phyloP scores from a whole-genome alignment of 495 filamentous ascomycete genomes.

The Thermothielavioides terrestris region DNA sequence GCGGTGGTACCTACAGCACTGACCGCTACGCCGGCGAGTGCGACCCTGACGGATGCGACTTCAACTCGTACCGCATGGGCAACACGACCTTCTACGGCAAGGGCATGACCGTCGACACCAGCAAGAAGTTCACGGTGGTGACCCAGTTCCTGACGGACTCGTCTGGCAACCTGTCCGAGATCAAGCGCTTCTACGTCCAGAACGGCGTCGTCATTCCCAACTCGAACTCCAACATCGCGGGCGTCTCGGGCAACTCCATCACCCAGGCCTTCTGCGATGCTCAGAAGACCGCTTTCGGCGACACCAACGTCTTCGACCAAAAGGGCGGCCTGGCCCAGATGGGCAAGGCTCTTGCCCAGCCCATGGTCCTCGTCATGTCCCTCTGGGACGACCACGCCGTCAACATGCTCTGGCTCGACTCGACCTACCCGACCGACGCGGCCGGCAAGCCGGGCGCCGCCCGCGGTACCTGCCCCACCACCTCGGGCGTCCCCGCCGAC shows the following conservation, averaged over 20 bases:
- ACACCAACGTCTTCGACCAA: conserved; percentile 47
- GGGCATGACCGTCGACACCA: conserved; percentile 55
- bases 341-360: conserved; percentile 44
- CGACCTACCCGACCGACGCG: conserved; percentile 55
- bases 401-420: conserved; percentile 84
- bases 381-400: conserved; percentile 70
- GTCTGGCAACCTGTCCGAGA: conserved; percentile 49
- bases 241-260: conserved; percentile 49
- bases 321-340: conserved; percentile 55
- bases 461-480: conserved; percentile 59
- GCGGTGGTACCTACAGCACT: conserved; percentile 43
- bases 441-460: conserved; percentile 49
- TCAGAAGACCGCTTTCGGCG: conserved; percentile 54
- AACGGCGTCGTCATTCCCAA: conserved; percentile 53
- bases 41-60: conserved; percentile 67
- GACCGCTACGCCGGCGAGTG: conserved; percentile 51
- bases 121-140: conserved; percentile 60
- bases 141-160: conserved; percentile 55
- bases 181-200: conserved; percentile 67
- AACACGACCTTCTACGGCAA: conserved; percentile 54
- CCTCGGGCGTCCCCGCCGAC: conserved; percentile 51
- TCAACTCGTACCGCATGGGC: conserved; percentile 66
- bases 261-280: conserved; percentile 52
- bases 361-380: conserved; percentile 71
- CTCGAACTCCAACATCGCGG: conserved; percentile 42